Conservation (phyloP, 2,329 filamentous ascomycete species). For the Fusarium bactridioides region DNA sequence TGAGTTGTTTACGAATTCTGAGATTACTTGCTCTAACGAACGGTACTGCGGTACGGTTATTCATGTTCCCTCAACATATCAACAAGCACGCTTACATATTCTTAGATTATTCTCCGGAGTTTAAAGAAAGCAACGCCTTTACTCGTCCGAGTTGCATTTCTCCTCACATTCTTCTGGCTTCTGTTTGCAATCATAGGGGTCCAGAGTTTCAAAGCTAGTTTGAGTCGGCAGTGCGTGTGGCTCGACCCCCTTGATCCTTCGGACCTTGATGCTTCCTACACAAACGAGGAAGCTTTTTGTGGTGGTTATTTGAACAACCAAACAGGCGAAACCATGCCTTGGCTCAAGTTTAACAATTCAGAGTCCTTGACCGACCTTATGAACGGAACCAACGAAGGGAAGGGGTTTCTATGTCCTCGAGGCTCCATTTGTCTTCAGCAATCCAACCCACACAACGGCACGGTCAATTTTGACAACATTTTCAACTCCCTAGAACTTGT, state of each 20-base stretch:
- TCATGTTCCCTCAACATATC: not conserved
- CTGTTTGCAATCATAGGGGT: constrained; percentile 96
- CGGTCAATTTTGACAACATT: constrained; percentile 95
- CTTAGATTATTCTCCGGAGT: constrained; percentile 87
- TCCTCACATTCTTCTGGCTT: constrained; percentile 97
- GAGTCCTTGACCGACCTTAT: constrained; percentile 56
- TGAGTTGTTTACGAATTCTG: constrained; percentile 92
- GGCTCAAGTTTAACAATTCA: constrained; percentile 61
- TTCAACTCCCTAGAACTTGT: constrained; percentile 90
- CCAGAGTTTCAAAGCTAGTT: constrained; percentile 90
- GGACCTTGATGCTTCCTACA: constrained; percentile 64
- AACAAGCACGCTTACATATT: constrained; percentile 12
- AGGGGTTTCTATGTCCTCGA: constrained; percentile 88
- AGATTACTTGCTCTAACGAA: constrained; percentile 90
- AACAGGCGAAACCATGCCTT: constrained; percentile 68
- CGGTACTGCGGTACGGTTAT: constrained; percentile 79
- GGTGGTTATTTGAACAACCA: constrained; percentile 77
- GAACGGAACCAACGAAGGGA: constrained; percentile 63
- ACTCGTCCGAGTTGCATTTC: constrained; percentile 89
- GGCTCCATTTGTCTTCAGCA: constrained; percentile 86
- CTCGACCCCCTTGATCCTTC: constrained; percentile 68
- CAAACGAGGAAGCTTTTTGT: constrained; percentile 78
- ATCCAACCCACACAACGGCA: constrained; percentile 80
- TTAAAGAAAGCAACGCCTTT: constrained; percentile 94
- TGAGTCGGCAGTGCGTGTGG: constrained; percentile 82